Base-by-base conservation (phyloP, 2,329 filamentous ascomycete species). In the Arthrobotrys megalospora region DNA sequence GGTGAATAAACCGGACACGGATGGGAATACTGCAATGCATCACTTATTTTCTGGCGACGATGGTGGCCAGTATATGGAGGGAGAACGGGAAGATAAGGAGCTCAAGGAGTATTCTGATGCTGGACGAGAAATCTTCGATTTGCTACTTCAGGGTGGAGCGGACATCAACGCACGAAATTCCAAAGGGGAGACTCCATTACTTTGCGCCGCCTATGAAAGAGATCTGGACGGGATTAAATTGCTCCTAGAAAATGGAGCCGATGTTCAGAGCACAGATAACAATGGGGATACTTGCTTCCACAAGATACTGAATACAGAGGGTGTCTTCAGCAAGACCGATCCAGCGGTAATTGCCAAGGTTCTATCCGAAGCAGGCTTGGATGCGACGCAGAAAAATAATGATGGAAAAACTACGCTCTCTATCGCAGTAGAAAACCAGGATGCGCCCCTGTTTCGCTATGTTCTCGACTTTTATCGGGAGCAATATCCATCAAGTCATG, bases 391-490 rank as follows among this genome's bases (percentile, higher is more conserved):
- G 2, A 41, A 36, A 38, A 41, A 60, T 24, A 24, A 50, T 5
- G 19, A 16, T 8, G 66, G 66, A 11, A 10, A n/a, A n/a, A 70
- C 66, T 1, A 14, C 66, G 2, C 38, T 70, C 12, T 36, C 53
- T 11, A 28, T 8, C 1, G 66, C 66, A 2, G 28, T 70, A 5
- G 8, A 19, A n/a, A 21, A 52, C n/a, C n/a, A 50, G 14, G 24
- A 28, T 28, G 6, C 10, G 6, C 4, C 21, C 14, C 12, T 70
- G 0, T n/a, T 50, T 6, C 8, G 16, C 3, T 70, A 28, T 21
- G 2, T 70, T 6, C 14, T 70, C 12, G 52, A 62, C 10, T 6
- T n/a, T 21, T 50, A 48, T 21, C 10, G 11, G 6, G 14, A 24
- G 3, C 32, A 41, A 24, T 50, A 1, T 32, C 24, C 52, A 36